Evolutionary conservation across 129 eudicot species (phyloP).

Genomic region (carrot (Daucus carota)): DNA sequence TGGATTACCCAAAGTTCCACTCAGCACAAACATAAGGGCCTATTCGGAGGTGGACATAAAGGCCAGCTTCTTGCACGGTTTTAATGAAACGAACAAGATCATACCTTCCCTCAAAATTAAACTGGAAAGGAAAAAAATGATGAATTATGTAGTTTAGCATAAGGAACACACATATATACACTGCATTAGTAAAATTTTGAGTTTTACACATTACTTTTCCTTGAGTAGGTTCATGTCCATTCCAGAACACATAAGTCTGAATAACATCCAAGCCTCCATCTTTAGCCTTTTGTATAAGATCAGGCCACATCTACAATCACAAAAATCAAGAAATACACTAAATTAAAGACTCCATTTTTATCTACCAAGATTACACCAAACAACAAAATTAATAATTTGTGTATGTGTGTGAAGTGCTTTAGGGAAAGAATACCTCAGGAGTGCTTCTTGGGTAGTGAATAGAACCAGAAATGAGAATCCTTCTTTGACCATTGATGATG

Average conservation of each 20-base stretch:
- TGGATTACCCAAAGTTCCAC: conserved; percentile 84
- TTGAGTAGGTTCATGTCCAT: conserved; percentile 93
- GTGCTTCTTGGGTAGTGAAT: conserved; percentile 96
- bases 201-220: conserved; percentile 54
- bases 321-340: background rate
- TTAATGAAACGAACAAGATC: conserved; percentile 76
- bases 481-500: conserved; percentile 64
- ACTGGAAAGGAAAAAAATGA: conserved; percentile 29
- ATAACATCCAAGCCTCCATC: conserved; percentile 92
- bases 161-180: background rate
- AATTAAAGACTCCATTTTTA: background rate
- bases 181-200: background rate
- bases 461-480: conserved; percentile 83
- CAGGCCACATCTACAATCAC: conserved; percentile 85
- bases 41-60: conserved; percentile 70
- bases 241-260: conserved; percentile 95
- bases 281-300: conserved; percentile 83
- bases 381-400: conserved; percentile 8
- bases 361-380: background rate
- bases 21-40: conserved; percentile 94
- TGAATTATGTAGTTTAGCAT: background rate
- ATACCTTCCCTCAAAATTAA: conserved; percentile 70
- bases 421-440: conserved; percentile 53
- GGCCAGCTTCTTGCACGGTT: conserved; percentile 71
- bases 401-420: too few relatives aligned